These are phyloP conservation scores for Jasminum sambac DNA, from an alignment of 257 asterid genomes.

Conservation along the genomic window DNA sequence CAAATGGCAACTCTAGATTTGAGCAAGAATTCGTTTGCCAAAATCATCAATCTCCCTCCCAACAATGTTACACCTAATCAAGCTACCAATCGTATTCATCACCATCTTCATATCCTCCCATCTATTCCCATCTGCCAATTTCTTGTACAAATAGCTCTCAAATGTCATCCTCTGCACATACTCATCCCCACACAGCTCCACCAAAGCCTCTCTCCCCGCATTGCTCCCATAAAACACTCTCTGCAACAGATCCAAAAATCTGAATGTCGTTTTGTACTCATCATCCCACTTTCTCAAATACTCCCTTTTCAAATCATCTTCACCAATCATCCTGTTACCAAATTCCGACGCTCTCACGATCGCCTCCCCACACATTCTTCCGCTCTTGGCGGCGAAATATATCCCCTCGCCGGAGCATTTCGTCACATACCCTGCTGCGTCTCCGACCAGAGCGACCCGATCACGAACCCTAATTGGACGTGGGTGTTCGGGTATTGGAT, in stretches of 20 bases:
- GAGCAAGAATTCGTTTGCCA: slow-evolving; percentile 23
- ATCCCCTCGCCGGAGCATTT: slow-evolving; percentile 89
- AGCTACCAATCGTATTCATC: slow-evolving; percentile 59
- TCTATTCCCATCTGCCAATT: slow-evolving; percentile 55
- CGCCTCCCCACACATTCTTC: slow-evolving; percentile 80
- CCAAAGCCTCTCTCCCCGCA: slow-evolving; percentile 81
- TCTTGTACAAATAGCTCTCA: slow-evolving; percentile 80
- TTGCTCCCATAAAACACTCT: slow-evolving; percentile 73
- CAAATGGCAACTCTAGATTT: too few species aligned
- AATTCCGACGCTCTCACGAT: slow-evolving; percentile 63
- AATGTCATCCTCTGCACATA: slow-evolving; percentile 85
- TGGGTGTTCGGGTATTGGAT: slow-evolving; percentile 85
- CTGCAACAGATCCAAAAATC: slow-evolving; percentile 63
- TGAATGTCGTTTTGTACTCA: slow-evolving; percentile 60
- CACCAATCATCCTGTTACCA: slow-evolving; percentile 57
- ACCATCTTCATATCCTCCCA: slow-evolving; percentile 61
- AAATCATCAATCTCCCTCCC: slow-evolving; percentile 43
- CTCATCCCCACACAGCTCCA: slow-evolving; percentile 80
- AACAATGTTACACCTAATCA: slow-evolving; percentile 57
- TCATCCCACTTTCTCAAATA: slow-evolving; percentile 80
- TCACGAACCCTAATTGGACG: slow-evolving; percentile 63
- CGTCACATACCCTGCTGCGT: slow-evolving; percentile 85
- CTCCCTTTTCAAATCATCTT: slow-evolving; percentile 68
- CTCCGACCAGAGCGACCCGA: slow-evolving; percentile 73
- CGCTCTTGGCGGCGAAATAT: slow-evolving; percentile 79